Base-by-base conservation (phyloP, 345 rosid species). In the Schrenkiella parvula region DNA sequence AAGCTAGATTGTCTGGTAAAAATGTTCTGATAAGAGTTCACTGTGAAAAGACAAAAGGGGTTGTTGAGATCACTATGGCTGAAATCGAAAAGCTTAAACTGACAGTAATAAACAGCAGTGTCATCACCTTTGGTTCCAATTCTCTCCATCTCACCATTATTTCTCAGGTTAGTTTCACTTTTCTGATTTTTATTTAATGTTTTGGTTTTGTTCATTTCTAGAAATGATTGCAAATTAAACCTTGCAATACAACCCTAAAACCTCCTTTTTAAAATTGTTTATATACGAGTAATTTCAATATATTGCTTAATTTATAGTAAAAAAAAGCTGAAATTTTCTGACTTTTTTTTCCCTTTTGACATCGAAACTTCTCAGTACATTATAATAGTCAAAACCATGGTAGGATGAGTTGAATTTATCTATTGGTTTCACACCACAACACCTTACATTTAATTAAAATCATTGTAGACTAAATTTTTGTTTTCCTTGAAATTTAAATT, bases 11-110 rank as follows among this genome's bases (percentile, higher is more conserved):
- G 17, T 84, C 86, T 9, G 91, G 84, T 53, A 84, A 64, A 47
- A 73, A 80, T 73, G 92, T 91, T 31, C 85, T 91, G 8, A 70
- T 89, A 37, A 86, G 88, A 80, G 79, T 89, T 29, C 97, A 89
- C 66, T 84, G 89, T 71, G 89, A 86, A 82, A 89, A 82, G 72
- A 84, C 73, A 65, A 87, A 82, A 64, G 91, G 95, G 31, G 17
- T 81, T 6, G 19, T 82, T 32, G 93, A 84, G 82, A 86, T 80
- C 73, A 81, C 74, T 11, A 68, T 86, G 12, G 77, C 88, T 63
- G 88, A 81, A 68, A 74, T 89, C 22, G 89, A 87, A 84, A 87
- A 86, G 23, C 79, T 72, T 22, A 84, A 82, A 46, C 78, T 91
- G 11, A 67, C 80, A 4, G 70, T 91, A 46, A 73, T 67, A 47